These are phyloP conservation scores for Pseudomicrostroma phylloplanum DNA, from an alignment of 1,284 basidiomycete species.

Conservation along the genomic window DNA sequence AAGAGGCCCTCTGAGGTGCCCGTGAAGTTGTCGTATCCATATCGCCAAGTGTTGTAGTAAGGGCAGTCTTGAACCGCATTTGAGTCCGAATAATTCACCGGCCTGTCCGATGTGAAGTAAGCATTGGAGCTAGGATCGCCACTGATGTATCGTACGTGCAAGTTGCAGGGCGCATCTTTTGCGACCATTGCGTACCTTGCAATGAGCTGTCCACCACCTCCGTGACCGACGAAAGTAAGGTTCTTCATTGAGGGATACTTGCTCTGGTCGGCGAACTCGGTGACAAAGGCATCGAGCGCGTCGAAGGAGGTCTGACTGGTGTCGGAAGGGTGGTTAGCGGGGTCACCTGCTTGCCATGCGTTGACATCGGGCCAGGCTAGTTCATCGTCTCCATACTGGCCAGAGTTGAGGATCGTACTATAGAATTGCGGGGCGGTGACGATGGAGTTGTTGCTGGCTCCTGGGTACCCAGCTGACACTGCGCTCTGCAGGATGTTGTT, in stretches of 20 bases:
- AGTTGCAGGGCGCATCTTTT: slow-evolving; percentile 18
- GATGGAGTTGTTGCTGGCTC: slow-evolving; percentile 27
- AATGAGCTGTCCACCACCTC: slow-evolving; percentile 47
- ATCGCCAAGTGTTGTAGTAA: slow-evolving; percentile 44
- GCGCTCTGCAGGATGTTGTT: slow-evolving; percentile 28
- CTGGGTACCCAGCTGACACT: slow-evolving; percentile 15
- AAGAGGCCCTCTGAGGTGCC: slow-evolving; percentile 28
- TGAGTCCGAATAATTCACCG: slow-evolving; percentile 17
- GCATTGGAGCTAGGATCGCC: slow-evolving; percentile 39
- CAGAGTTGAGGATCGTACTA: slow-evolving; percentile 28
- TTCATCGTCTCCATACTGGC: slow-evolving; percentile 31
- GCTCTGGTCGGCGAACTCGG: slow-evolving; percentile 27
- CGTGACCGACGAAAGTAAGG: slow-evolving; percentile 47
- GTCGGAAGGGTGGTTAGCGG: slow-evolving; percentile 32
- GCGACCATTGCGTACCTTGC: slow-evolving; percentile 43
- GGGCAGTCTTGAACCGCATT: slow-evolving; percentile 19
- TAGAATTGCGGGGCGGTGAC: slow-evolving; percentile 45
- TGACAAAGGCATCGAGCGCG: slow-evolving; percentile 39
- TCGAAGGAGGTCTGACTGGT: slow-evolving; percentile 38
- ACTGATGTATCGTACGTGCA: slow-evolving; percentile 38
- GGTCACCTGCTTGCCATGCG: slow-evolving; percentile 43
- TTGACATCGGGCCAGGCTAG: slow-evolving; percentile 45
- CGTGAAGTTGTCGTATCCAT: slow-evolving; percentile 42
- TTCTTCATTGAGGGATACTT: slow-evolving; percentile 34
- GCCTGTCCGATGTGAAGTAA: slow-evolving; percentile 44